Percentiles rank a stretch among this genome's conserved stretches.
phyloP scores from a whole-genome alignment of 768 basidiomycete genomes.

The Termitomyces sp. region DNA sequence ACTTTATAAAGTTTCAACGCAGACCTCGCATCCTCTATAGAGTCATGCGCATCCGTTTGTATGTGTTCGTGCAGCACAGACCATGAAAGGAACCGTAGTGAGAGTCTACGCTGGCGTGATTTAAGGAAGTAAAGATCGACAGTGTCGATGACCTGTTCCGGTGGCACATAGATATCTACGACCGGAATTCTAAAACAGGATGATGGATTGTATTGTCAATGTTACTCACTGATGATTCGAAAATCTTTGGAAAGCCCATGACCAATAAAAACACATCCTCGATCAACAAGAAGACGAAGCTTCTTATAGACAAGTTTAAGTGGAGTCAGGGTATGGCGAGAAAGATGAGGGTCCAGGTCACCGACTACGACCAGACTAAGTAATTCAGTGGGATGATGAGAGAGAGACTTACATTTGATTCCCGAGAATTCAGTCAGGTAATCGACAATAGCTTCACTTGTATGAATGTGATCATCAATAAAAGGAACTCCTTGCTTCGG shows the following conservation, averaged over 20 bases:
- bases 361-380: slow-evolving; percentile 53
- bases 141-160: slow-evolving; percentile 93
- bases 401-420: slow-evolving; percentile 68
- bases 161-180: slow-evolving; percentile 91
- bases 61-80: slow-evolving; percentile 89
- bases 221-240: slow-evolving; percentile 86
- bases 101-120: slow-evolving; percentile 79
- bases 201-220: not conserved
- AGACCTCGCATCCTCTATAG: slow-evolving; percentile 93
- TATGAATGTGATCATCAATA: slow-evolving; percentile 98
- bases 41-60: slow-evolving; percentile 92
- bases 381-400: not conserved
- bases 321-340: slow-evolving; percentile 86
- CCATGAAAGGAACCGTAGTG: slow-evolving; percentile 91
- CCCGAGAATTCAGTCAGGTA: slow-evolving; percentile 97
- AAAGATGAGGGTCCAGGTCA: slow-evolving; percentile 81
- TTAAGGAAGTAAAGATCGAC: slow-evolving; percentile 93
- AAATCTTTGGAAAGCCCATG: slow-evolving; percentile 98
- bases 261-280: slow-evolving; percentile 94
- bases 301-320: slow-evolving; percentile 99
- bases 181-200: not conserved
- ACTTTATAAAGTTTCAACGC: slow-evolving; percentile 83
- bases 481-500: slow-evolving; percentile 80
- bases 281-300: slow-evolving; percentile 84
- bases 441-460: slow-evolving; percentile 91